Percentiles rank a stretch among this genome's conserved stretches.
Evolutionary conservation across 805 yeast genomes (phyloP).

Genomic region (Hanseniaspora jakobsenii): DNA sequence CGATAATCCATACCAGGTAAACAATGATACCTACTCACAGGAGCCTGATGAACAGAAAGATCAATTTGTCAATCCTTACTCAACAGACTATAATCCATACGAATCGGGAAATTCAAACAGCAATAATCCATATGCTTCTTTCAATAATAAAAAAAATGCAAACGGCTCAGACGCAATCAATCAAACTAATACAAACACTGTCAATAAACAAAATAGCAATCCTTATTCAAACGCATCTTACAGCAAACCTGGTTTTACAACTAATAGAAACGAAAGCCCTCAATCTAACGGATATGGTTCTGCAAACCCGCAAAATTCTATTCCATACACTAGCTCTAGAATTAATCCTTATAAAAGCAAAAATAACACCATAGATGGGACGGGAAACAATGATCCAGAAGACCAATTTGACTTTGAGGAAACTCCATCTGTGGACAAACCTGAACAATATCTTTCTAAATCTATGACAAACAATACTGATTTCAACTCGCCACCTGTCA

Average conservation of each 20-base stretch:
- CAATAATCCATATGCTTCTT: background rate
- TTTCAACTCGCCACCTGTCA: conserved; percentile 20
- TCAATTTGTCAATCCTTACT: background rate
- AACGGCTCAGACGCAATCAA: background rate
- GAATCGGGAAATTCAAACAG: background rate
- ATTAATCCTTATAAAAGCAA: conserved; percentile 1
- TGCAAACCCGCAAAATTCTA: background rate
- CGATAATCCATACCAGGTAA: background rate
- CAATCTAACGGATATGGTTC: no score
- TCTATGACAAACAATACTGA: conserved; percentile 16
- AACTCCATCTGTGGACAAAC: no score
- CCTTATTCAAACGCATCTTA: conserved; percentile 8
- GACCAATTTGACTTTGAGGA: conserved; percentile 23
- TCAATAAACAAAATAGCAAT: conserved; percentile 5
- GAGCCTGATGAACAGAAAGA: background rate
- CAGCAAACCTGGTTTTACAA: conserved; percentile 15
- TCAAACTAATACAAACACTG: background rate
- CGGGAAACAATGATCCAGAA: conserved; percentile 17
- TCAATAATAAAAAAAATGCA: background rate
- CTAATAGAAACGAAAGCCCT: conserved; percentile 18
- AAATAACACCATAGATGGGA: conserved; percentile 16
- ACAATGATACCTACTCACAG: no score
- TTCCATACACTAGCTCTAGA: conserved; percentile 9
- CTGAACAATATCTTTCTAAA: no score
- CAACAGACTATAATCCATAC: background rate